These are phyloP conservation scores for Colletotrichum lupini DNA, from an alignment of 2,329 filamentous ascomycete species.

Conservation along the genomic window DNA sequence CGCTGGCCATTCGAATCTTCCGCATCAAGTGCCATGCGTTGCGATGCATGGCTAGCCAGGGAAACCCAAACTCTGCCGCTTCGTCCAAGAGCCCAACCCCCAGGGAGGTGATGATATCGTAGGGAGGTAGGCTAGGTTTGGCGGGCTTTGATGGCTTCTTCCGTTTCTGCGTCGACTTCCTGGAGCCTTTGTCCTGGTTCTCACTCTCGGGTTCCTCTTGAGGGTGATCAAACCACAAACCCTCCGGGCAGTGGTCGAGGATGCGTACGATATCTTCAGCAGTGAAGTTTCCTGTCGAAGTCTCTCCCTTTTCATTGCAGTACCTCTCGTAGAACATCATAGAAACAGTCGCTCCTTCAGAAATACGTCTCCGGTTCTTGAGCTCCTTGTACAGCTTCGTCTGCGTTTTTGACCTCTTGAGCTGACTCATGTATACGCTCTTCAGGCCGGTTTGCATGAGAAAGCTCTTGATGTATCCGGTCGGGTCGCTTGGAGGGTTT, in stretches of 20 bases:
- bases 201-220: background rate
- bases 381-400: background rate
- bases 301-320: background rate
- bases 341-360: background rate
- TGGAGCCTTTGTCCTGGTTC: background rate
- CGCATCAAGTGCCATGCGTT: background rate
- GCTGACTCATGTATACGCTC: background rate
- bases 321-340: background rate
- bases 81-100: background rate
- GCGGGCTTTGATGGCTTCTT: background rate
- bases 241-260: background rate
- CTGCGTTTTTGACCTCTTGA: background rate
- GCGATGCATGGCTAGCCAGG: background rate
- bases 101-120: background rate
- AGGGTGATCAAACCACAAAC: background rate
- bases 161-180: background rate
- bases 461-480: background rate
- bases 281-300: background rate
- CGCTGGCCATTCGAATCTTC: background rate
- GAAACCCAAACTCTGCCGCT: background rate
- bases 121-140: background rate
- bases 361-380: background rate
- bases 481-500: background rate
- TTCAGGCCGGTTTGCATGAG: background rate
- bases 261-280: background rate